A percentile compares a stretch with the other conserved stretches of the same genome.
Conservation (phyloP, 371 early-diverging fungal genomes). For the Mortierella sp. region DNA sequence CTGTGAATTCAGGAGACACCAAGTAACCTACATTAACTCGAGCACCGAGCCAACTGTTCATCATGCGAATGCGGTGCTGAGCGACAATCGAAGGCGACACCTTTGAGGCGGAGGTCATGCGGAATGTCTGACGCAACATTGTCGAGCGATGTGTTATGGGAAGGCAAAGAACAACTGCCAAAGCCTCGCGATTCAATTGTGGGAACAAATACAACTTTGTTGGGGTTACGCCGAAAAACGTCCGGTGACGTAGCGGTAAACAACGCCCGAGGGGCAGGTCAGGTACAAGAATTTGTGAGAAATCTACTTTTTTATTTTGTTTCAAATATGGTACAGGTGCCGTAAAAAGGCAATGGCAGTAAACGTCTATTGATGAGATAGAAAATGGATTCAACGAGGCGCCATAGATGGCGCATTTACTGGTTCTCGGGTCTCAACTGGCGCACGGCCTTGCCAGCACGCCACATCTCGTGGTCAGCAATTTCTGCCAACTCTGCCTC, state of each 20-base stretch:
- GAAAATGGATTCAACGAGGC: background rate
- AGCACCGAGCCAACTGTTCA: slow-evolving; percentile 50
- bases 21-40: slow-evolving; percentile 41
- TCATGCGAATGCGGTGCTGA: slow-evolving; percentile 44
- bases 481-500: slow-evolving; percentile 93
- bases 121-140: slow-evolving; percentile 56
- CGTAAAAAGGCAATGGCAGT: background rate
- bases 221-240: background rate
- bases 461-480: slow-evolving; percentile 82
- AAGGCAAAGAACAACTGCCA: background rate
- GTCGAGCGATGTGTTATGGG: slow-evolving; percentile 11
- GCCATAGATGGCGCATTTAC: slow-evolving; percentile 17
- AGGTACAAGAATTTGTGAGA: no score
- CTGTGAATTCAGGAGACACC: background rate
- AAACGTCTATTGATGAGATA: background rate
- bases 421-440: slow-evolving; percentile 86
- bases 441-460: slow-evolving; percentile 93
- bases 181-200: slow-evolving; percentile 2
- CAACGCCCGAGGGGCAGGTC: no score
- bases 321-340: slow-evolving; percentile 4
- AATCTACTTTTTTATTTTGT: background rate
- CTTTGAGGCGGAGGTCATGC: slow-evolving; percentile 44
- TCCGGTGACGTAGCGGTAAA: background rate
- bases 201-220: background rate
- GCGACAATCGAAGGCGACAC: slow-evolving; percentile 46